Evolutionary conservation across 2,329 filamentous ascomycete genomes (phyloP).

Genomic region (Cercospora janseana): DNA sequence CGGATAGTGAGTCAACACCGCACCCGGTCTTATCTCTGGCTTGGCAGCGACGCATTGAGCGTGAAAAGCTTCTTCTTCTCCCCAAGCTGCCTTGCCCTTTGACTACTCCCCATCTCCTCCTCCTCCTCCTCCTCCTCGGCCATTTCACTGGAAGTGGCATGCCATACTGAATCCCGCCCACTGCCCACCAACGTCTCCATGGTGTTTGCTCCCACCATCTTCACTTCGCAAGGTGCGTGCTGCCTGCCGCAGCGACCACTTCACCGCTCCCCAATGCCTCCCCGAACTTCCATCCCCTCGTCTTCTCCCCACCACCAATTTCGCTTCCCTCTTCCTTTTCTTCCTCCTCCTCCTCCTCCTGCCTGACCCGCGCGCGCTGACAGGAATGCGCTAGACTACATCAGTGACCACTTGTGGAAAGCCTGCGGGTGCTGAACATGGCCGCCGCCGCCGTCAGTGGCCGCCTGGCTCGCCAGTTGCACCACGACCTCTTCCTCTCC

Average conservation of each 20-base stretch:
- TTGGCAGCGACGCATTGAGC: constrained; percentile 2
- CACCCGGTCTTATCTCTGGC: not conserved
- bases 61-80: constrained; percentile 9
- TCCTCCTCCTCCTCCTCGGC: not conserved
- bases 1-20: not conserved
- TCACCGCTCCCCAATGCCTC: constrained; percentile 8
- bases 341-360: not conserved
- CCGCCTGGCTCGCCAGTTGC: constrained; percentile 36
- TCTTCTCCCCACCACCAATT: not conserved
- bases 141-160: constrained; percentile 13
- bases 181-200: constrained; percentile 31
- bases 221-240: constrained; percentile 51
- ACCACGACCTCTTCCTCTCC: constrained; percentile 30
- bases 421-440: constrained; percentile 57
- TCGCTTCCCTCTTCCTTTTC: not conserved
- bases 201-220: constrained; percentile 52
- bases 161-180: not conserved
- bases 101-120: not conserved
- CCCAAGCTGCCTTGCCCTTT: not conserved
- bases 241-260: not conserved
- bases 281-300: not conserved
- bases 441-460: constrained; percentile 36
- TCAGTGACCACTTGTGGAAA: constrained; percentile 69
- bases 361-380: constrained; percentile 1
- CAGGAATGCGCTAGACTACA: constrained; percentile 53